Evolutionary conservation across 441 rosid species (phyloP), one percentile per base, ranked within the genome.

Genomic region (Metrosideros polymorpha): DNA sequence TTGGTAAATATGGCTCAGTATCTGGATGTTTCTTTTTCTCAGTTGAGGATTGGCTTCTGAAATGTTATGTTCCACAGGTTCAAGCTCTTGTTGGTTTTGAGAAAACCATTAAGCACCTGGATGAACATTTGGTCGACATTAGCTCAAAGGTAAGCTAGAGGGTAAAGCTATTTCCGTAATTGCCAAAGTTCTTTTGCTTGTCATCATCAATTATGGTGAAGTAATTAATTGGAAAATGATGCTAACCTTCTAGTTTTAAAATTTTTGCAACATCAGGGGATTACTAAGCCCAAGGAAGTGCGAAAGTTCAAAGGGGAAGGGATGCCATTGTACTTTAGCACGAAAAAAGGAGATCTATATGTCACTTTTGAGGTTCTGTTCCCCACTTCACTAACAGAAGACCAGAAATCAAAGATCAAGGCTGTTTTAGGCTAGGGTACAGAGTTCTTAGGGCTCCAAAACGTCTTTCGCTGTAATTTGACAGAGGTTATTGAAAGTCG

Each of bases 41-140:
- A 24, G n/a, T 25, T 53, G 89, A 82, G 82, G 79, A 6, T 61
- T 82, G 49, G 6, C 84, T 61, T 79, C 63, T 63, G n/a, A 12
- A 75, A 52, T 57, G 25, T 54, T 42, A 52, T 29, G 82, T 25
- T 51, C 71, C 82, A 18, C 85, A 97, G 99, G 94, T 96, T 55
- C 97, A 98, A 93, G 98, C 99, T 13, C 96, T 98, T 87, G 98
- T 95, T 90, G 99, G 99, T 84, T 98, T 98, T 76, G 96, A 96
- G 93, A 98, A 95, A 94, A 92, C 93, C 85, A 90, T 95, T 50
- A 93, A 94, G 91, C 99, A 97, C 89, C 96, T 97, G n/a, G 99
- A 97, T 89, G 98, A 93, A 13, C 99, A 92, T 91, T 91, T 93
- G 85, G 98, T 98, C 43, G 93, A 95, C 89, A 94, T 96, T 76